These are phyloP conservation scores for Boletus rubescentipes DNA, from an alignment of 768 basidiomycete species.

Conservation along the genomic window DNA sequence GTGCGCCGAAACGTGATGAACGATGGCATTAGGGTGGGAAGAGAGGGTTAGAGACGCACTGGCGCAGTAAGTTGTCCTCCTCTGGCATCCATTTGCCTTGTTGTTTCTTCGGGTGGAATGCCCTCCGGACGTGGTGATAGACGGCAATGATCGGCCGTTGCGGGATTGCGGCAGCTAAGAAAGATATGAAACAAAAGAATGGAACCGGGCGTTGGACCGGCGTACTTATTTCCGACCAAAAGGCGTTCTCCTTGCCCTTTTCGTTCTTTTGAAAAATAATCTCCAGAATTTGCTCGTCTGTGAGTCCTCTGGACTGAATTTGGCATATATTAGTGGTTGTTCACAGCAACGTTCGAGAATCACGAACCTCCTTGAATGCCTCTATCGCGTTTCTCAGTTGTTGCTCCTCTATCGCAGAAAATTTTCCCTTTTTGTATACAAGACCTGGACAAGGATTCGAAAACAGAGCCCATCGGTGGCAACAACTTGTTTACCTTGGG, in stretches of 20 bases:
- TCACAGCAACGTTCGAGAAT: not conserved
- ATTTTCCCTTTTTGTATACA: constrained; percentile 87
- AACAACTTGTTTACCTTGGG: constrained; percentile 49
- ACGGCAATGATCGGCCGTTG: constrained; percentile 80
- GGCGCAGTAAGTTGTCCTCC: constrained; percentile 63
- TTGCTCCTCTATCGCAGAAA: constrained; percentile 74
- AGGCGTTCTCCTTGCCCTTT: constrained; percentile 58
- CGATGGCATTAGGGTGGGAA: not conserved
- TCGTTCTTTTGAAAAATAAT: constrained; percentile 69
- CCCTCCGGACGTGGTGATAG: constrained; percentile 76
- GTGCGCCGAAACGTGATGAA: constrained; percentile 3
- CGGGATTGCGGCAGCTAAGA: constrained; percentile 64
- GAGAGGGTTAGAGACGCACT: constrained; percentile 42
- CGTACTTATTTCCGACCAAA: constrained; percentile 83
- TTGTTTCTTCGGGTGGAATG: constrained; percentile 64
- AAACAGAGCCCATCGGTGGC: not conserved
- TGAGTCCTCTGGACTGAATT: constrained; percentile 49
- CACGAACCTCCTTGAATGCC: constrained; percentile 54
- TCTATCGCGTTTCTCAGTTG: constrained; percentile 66
- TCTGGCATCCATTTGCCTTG: constrained; percentile 69
- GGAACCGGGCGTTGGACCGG: constrained; percentile 1
- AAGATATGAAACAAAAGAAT: constrained; percentile 8
- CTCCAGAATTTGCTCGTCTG: constrained; percentile 53
- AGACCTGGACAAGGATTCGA: constrained; percentile 48
- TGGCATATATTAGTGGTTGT: constrained; percentile 1